Base-by-base conservation (phyloP, 495 filamentous ascomycete species). In the Penicillium tannophilum region DNA sequence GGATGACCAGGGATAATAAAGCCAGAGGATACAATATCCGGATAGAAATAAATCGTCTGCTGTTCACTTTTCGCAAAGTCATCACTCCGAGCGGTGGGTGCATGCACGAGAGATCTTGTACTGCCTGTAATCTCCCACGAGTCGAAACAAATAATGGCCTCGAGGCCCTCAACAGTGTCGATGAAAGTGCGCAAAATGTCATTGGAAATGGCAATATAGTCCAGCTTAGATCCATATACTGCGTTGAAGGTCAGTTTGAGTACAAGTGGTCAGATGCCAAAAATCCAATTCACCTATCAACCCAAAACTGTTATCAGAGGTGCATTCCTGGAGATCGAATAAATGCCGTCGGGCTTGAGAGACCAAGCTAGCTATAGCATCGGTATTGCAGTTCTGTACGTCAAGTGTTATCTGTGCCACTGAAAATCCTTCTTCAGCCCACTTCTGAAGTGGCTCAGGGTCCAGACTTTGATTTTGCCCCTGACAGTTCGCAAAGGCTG, bases 391-490 rank as follows among this genome's bases (percentile, higher is more conserved):
- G 35, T 11, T 33, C 52, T 42, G 11, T 2, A 28, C 16, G 52
- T 69, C 65, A 2, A 72, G 17, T 0, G 63, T 68, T 16, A 74
- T 58, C 51, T 73, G 68, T 0, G 44, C 68, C 1, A 74, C 70
- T 5, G 66, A 55, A 55, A 72, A 77, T 44, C 74, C 71, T 57
- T 77, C 74, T 57, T 77, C 74, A 1, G 71, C 72, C 74, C 74
- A 77, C 59, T 77, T 77, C 59, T 68, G 59, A 14, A 71, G 23
- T 0, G 72, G 72, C 28, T 67, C 63, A 23, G 72, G 72, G 26
- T 75, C 72, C 7, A 75, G 55, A 33, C 59, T 66, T 6, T 60
- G 51, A 33, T 69, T 71, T 20, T 63, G 45, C 17, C 52, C 24
- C n/a, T 69, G 62, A 33, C 60, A 73, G 2, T 58, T 44, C 1